Conservation (phyloP, 768 basidiomycete species). For the Pisolithus sp. region DNA sequence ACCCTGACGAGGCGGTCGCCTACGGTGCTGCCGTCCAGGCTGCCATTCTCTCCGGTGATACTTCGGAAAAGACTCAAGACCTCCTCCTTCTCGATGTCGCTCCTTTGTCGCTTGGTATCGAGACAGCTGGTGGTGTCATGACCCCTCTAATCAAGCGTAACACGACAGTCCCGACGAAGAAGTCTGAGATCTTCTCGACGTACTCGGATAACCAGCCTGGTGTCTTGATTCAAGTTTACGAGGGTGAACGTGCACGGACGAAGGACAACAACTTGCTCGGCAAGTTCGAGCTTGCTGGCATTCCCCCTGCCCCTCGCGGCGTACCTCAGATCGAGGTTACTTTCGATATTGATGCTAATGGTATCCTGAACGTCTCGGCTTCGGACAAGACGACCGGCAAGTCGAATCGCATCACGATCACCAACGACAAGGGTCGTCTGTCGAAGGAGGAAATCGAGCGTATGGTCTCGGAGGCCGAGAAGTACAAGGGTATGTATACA, state of each 20-base stretch:
- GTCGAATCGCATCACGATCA: conserved; percentile 89
- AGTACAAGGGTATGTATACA: conserved; percentile 65
- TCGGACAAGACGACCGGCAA: conserved; percentile 96
- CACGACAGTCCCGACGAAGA: conserved; percentile 97
- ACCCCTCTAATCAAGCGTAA: conserved; percentile 97
- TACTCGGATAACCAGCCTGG: conserved; percentile 98
- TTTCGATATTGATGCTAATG: conserved; percentile 96
- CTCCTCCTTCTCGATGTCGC: conserved; percentile 92
- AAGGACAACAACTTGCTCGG: conserved; percentile 99
- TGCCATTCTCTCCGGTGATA: conserved; percentile 95
- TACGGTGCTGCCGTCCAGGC: conserved; percentile 99
- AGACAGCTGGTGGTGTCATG: conserved; percentile 99
- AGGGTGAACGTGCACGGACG: conserved; percentile 97
- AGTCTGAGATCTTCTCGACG: conserved; percentile 97
- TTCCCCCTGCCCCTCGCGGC: conserved; percentile 95
- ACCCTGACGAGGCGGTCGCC: conserved; percentile 98
- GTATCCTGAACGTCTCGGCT: conserved; percentile 93
- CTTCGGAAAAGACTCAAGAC: conserved; percentile 96
- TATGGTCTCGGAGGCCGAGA: conserved; percentile 94
- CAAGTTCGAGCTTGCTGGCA: conserved; percentile 96
- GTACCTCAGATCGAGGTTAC: conserved; percentile 97
- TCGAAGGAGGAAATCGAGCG: conserved; percentile 98
- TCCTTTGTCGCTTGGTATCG: conserved; percentile 89
- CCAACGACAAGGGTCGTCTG: conserved; percentile 94
- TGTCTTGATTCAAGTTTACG: conserved; percentile 96